These are phyloP conservation scores for Xerocomellus chrysenteron DNA, from an alignment of 768 basidiomycete species.

Conservation along the genomic window DNA sequence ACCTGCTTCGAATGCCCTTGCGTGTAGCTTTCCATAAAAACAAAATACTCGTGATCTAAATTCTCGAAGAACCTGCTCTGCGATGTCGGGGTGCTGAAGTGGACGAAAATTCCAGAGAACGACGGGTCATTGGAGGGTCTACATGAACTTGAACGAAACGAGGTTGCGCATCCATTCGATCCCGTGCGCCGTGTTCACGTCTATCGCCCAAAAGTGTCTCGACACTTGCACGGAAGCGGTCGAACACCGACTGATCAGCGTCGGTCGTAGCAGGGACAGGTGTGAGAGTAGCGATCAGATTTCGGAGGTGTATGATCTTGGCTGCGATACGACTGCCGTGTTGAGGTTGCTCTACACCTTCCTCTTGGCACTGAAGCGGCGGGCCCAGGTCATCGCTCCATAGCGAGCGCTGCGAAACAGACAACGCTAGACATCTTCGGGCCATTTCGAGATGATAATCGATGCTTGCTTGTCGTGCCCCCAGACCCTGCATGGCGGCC, in stretches of 20 bases:
- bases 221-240: slow-evolving; percentile 21
- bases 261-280: slow-evolving; percentile 25
- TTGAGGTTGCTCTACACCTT: slow-evolving; percentile 5
- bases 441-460: slow-evolving; percentile 20
- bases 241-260: slow-evolving; percentile 12
- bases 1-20: neutral
- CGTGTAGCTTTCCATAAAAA: neutral
- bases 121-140: slow-evolving; percentile 3
- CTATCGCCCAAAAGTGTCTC: slow-evolving; percentile 21
- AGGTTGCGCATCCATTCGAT: slow-evolving; percentile 2
- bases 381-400: slow-evolving; percentile 1
- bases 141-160: neutral
- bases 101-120: slow-evolving; percentile 9
- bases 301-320: slow-evolving; percentile 23
- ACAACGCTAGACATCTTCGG: slow-evolving; percentile 14
- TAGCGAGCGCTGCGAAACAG: neutral
- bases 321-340: slow-evolving; percentile 18
- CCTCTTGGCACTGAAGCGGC: neutral
- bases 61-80: slow-evolving; percentile 20
- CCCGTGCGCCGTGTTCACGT: slow-evolving; percentile 1
- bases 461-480: slow-evolving; percentile 17
- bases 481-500: slow-evolving; percentile 7
- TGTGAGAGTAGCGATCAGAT: slow-evolving; percentile 17
- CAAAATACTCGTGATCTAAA: slow-evolving; percentile 3
- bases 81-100: slow-evolving; percentile 12